Evolutionary conservation across 2,329 filamentous ascomycete genomes (phyloP), one percentile per base, ranked within the genome.

Genomic region (Colletotrichum endophyticum): DNA sequence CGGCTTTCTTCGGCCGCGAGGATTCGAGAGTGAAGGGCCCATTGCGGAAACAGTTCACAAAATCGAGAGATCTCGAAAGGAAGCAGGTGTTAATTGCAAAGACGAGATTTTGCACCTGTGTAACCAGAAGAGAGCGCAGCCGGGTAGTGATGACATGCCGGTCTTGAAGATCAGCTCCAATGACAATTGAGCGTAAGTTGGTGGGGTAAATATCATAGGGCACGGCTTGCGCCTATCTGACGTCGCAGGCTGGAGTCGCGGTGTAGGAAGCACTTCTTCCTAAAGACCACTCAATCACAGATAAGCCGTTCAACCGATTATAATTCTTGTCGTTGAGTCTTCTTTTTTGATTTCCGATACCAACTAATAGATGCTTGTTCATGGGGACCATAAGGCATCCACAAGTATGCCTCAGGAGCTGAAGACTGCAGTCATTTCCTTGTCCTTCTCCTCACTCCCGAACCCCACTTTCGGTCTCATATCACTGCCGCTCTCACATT

Each of bases 331-430:
- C 8, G 28, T 32, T 30, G 5, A n/a, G 36, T 44, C 15, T 2
- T 59, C 53, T 39, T 7, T 44, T 44, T 30, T 1, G 7, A 25
- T 69, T 44, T 16, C 15, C 16, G 30, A 69, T 36, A 49, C 30
- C 66, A 22, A 5, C 5, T 2, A 36, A 44, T 22, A 53, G 25
- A 34, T 30, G 64, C 53, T 61, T 44, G 25, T 53, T 28, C 16
- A 19, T 69, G 32, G 39, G n/a, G 2, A 59, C 11, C 22, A 59
- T 68, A 49, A 63, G 68, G 68, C 68, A 70, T 63, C 68, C 15
- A 70, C n/a, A 62, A 49, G 27, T 70, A 13, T 70, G 68, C 68
- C 68, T 70, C 57, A 70, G 68, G 68, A 63, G 68, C 36, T 64
- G 62, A 64, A 25, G 62, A 36, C 62, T 8, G 34, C 56, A 19